Evolutionary conservation across 176 grass and related monocot species (phyloP), one percentile per base, ranked within the genome.

Genomic region (Paspalum notatum): DNA sequence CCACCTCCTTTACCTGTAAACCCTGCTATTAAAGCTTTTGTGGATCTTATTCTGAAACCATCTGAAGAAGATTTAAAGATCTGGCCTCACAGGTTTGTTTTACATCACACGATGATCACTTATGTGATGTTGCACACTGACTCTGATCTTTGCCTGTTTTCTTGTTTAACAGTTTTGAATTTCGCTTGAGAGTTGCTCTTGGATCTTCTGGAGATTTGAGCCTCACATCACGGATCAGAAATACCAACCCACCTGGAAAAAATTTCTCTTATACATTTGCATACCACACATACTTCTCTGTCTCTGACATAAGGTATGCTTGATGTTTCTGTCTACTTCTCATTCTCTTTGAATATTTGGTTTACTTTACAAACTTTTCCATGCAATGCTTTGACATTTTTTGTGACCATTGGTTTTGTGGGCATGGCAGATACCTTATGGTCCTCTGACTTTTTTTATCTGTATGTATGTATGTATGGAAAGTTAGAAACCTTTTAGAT

Each of bases 261-360:
- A 76, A 88, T 74, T 89, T 99, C 52, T 90, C 88, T 61, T 99
- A 91, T 79, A 93, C 90, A 38, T 99, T 99, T 82, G 96, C 96
- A 38, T 99, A 93, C 67, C 93, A 93, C 60, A 99, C 96, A 25
- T 99, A 99, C 88, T 99, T 99, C 85, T 91, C 79, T 69, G 92
- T 99, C 20, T 95, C 96, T 80, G 96, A 99, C 80, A 81, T 86
- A 48, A 86, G 84, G 74, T 84, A 70, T 5, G 12, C 9, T 80
- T 83, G 21, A 16, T 56, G 17, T 56, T 83, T 62, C 8, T 1
- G 45, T 82, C 9, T 64, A 2, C 15, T 80, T n/a, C n/a, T 83
- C 5, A 40, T 77, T 88, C 77, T 13, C 55, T 62, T 74, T 61
- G 32, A 43, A 46, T 65, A 48, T 49, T 50, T 54, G 4, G 32